A percentile compares a stretch with the other conserved stretches of the same genome.
These are phyloP conservation scores for Solanum chacoense DNA, from an alignment of 305 asterid genomes.

Conservation along the genomic window DNA sequence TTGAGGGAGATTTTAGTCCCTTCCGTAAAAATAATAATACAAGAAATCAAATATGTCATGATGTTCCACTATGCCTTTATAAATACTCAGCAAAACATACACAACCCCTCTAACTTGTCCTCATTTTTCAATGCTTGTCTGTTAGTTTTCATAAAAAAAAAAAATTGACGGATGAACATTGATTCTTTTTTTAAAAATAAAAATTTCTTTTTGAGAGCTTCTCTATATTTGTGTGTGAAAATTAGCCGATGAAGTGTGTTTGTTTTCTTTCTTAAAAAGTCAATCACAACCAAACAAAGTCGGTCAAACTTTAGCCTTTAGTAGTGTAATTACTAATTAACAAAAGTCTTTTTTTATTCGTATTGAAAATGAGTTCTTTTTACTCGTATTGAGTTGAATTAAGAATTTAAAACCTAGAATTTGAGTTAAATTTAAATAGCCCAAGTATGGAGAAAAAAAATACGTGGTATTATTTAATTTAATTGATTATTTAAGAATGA, in stretches of 20 bases:
- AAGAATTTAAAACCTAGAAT: not conserved
- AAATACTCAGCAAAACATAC: not conserved
- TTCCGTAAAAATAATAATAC: too few species aligned
- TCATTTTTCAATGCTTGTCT: not conserved
- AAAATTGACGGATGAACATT: not conserved
- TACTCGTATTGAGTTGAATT: not conserved
- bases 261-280: not conserved
- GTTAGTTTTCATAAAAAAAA: too few species aligned
- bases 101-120: not conserved
- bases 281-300: not conserved
- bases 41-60: not conserved
- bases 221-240: not conserved
- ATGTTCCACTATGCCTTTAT: not conserved
- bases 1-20: not conserved
- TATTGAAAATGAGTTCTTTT: not conserved
- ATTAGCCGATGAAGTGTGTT: not conserved
- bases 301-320: not conserved
- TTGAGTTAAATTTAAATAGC: not conserved
- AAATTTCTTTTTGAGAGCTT: not conserved
- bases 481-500: too few species aligned
- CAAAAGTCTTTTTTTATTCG: not conserved
- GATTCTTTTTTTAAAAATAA: too few species aligned
- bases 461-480: too few species aligned
- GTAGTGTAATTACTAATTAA: not conserved
- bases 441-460: too few species aligned